phyloP scores from a whole-genome alignment of 1,139 yeast species.

The Chernovozyma aurita region DNA sequence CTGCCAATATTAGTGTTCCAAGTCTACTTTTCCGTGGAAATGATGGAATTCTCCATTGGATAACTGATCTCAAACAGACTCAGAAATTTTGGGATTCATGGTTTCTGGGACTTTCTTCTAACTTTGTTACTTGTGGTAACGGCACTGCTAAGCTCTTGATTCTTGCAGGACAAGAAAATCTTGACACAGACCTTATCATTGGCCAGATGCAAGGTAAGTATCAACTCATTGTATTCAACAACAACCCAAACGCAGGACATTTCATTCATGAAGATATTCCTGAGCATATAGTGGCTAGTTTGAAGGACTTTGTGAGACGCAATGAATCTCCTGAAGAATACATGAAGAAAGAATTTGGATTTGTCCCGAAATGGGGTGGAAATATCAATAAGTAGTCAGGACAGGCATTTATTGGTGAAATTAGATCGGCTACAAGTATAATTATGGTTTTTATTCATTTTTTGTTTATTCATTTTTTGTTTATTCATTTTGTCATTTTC shows the following conservation, averaged over 20 bases:
- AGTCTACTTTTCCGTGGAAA: constrained; percentile 36
- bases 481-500: too few relatives aligned
- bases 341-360: constrained; percentile 35
- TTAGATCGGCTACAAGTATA: too few relatives aligned
- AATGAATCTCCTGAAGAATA: constrained; percentile 35
- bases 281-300: constrained; percentile 53
- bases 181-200: constrained; percentile 79
- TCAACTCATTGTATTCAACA: constrained; percentile 76
- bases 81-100: constrained; percentile 73
- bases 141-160: constrained; percentile 64
- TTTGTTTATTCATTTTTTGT: too few relatives aligned
- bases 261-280: constrained; percentile 92
- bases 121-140: constrained; percentile 43
- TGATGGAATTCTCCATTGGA: constrained; percentile 43
- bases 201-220: constrained; percentile 98
- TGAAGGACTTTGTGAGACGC: constrained; percentile 46
- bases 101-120: constrained; percentile 69
- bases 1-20: constrained; percentile 80
- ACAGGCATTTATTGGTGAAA: too few relatives aligned
- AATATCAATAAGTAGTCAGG: constrained; percentile 27
- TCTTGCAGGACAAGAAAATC: constrained; percentile 85
- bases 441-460: too few relatives aligned
- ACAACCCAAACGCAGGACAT: constrained; percentile 66
- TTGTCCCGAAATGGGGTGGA: constrained; percentile 53
- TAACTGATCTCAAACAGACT: constrained; percentile 56